Percentiles rank a stretch among this genome's conserved stretches.
phyloP scores from a whole-genome alignment of 2,329 filamentous ascomycete species.

The Beauveria varroae region DNA sequence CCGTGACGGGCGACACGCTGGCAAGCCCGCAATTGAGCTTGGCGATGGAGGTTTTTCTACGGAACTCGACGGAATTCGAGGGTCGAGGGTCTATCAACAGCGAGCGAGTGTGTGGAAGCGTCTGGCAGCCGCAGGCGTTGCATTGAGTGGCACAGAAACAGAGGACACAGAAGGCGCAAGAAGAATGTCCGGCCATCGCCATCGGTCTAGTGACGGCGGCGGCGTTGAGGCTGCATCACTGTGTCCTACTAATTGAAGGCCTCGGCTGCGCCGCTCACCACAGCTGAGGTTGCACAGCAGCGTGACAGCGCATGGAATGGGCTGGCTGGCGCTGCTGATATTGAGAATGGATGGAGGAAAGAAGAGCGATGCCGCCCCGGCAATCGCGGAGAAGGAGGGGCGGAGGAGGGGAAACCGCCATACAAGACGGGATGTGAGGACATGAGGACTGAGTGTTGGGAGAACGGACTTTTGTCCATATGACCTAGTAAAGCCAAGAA shows the following conservation, averaged over 20 bases:
- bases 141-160: not conserved
- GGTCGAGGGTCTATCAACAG: not conserved
- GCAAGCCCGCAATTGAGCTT: not conserved
- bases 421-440: not conserved
- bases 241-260: too few relatives aligned
- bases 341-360: not conserved
- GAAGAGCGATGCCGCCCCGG: not conserved
- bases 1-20: not conserved
- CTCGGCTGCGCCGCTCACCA: not conserved
- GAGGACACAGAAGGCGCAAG: not conserved
- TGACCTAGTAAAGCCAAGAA: not conserved
- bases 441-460: not conserved
- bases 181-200: not conserved
- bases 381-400: not conserved
- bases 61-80: not conserved
- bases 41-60: not conserved
- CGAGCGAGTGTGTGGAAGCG: not conserved
- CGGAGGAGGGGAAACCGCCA: not conserved
- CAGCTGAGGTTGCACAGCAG: slow-evolving; percentile 1
- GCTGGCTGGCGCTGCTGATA: slow-evolving; percentile 1
- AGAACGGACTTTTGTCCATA: not conserved
- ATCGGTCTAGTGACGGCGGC: not conserved
- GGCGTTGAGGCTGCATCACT: not conserved
- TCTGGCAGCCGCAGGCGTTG: not conserved
- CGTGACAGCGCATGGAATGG: slow-evolving; percentile 4